Evolutionary conservation across 2,329 filamentous ascomycete species (phyloP).

Genomic region (Mycosphaerelloides madeirae): DNA sequence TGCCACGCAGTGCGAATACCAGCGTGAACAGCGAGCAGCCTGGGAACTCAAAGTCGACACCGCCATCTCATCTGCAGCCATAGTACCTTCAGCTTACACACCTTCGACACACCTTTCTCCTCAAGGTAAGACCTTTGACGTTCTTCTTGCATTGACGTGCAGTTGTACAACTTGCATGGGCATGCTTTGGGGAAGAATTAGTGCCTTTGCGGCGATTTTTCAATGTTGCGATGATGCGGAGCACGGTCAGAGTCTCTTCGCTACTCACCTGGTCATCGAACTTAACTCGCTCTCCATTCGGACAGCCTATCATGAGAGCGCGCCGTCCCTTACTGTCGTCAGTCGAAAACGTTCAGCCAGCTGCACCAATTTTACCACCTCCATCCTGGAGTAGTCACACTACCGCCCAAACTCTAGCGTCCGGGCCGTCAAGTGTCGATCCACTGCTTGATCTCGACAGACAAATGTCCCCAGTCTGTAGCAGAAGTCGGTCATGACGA

Average conservation of each 20-base stretch:
- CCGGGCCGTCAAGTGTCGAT: constrained; percentile 17
- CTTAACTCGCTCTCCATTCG: not conserved
- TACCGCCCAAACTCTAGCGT: constrained; percentile 19
- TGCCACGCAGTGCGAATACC: no score
- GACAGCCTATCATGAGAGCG: constrained; percentile 14
- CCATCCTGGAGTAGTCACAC: constrained; percentile 15
- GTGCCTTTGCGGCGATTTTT: constrained; percentile 5
- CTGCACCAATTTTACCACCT: constrained; percentile 13
- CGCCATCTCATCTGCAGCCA: no score
- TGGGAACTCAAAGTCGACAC: no score
- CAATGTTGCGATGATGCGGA: constrained; percentile 19
- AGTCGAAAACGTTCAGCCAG: constrained; percentile 8
- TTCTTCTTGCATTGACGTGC: constrained; percentile 13
- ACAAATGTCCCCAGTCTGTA: not conserved
- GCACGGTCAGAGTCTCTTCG: constrained; percentile 6
- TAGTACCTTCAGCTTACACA: no score
- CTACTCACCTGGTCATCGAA: no score
- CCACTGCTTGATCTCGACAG: constrained; percentile 17
- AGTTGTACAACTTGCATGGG: constrained; percentile 11
- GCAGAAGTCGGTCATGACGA: constrained; percentile 1
- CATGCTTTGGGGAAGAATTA: constrained; percentile 13
- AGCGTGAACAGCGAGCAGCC: no score
- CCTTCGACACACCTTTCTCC: no score
- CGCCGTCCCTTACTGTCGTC: constrained; percentile 13
- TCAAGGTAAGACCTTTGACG: not conserved